Base-by-base conservation (phyloP, 1,139 yeast species). In the Geotrichum klebahnii region DNA sequence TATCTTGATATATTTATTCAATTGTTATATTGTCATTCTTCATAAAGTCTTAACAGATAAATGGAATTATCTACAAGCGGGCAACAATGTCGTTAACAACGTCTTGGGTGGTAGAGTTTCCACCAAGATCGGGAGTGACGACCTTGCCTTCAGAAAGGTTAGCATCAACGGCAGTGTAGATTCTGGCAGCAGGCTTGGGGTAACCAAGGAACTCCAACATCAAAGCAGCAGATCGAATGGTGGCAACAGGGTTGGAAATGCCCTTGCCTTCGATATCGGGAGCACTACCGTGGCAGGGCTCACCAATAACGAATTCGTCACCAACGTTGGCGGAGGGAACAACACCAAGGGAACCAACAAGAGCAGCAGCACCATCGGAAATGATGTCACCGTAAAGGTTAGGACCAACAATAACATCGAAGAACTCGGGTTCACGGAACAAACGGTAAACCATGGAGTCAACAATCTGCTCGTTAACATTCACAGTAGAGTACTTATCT, bases 261-360 rank as follows among this genome's bases (percentile, higher is more conserved):
- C 94, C 66, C 59, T 79, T 81, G 62, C 98, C 98, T 68, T 89
- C 96, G 59, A 92, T 92, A 69, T 92, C 98, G 51, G 98, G 98
- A 52, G 98, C 98, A 54, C 96, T 86, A 55, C 98, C 98, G 72
- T 92, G 98, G 69, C 97, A 90, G 65, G 98, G 98, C 73, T 92
- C 98, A 68, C 98, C 98, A 67, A 92, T 89, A 57, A 95, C 97
- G 66, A 92, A 92, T 67, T 77, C 73, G 66, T 89, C 96, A 64
- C 98, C 98, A 52, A 92, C 98, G 65, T 92, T 92, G 58, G 97
- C 97, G 52, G 95, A 84, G 62, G 98, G 98, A 55, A 94, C 97
- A 53, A 92, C 96, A 66, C 98, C 98, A 58, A 92, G 79, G 29
- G 98, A 92, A 47, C 98, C 98, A 42, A 92, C 98, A 55, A 92